Evolutionary conservation across 441 rosid species (phyloP).

Genomic region (Gossypium gossypioides): DNA sequence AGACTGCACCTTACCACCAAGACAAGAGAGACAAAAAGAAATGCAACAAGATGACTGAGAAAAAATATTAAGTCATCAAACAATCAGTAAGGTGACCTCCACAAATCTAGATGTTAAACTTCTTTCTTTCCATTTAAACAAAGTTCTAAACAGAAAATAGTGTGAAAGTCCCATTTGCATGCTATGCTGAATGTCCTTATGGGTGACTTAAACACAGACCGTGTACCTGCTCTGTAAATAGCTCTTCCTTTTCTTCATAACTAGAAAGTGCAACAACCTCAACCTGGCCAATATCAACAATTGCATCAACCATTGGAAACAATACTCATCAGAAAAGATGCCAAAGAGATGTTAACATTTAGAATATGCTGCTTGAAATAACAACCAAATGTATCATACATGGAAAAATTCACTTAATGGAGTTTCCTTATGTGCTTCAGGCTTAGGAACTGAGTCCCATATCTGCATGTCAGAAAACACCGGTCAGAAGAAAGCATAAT

Average conservation of each 20-base stretch:
- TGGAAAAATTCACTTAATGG: slow-evolving; percentile 94
- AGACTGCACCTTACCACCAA: not conserved
- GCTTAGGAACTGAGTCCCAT: slow-evolving; percentile 97
- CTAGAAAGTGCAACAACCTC: slow-evolving; percentile 97
- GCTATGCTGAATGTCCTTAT: not conserved
- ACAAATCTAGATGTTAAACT: not conserved
- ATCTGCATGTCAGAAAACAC: slow-evolving; percentile 46
- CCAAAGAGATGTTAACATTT: not conserved
- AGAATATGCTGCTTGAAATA: not conserved
- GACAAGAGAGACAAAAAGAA: not conserved
- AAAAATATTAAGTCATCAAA: not conserved
- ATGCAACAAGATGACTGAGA: not conserved
- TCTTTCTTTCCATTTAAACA: slow-evolving; percentile 5
- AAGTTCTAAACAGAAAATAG: not conserved
- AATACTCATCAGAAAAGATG: not conserved
- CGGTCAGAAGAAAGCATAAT: slow-evolving; percentile 13
- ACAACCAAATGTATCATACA: slow-evolving; percentile 31
- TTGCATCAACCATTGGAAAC: slow-evolving; percentile 9
- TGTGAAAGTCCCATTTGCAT: not conserved
- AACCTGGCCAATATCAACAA: slow-evolving; percentile 46
- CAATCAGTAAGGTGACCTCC: slow-evolving; percentile 3
- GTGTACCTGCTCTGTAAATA: slow-evolving; percentile 81
- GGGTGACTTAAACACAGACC: not conserved
- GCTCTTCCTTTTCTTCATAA: slow-evolving; percentile 97
- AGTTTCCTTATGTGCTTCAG: slow-evolving; percentile 82